Conservation (phyloP, 768 basidiomycete species). For the Wakefieldia striispora region DNA sequence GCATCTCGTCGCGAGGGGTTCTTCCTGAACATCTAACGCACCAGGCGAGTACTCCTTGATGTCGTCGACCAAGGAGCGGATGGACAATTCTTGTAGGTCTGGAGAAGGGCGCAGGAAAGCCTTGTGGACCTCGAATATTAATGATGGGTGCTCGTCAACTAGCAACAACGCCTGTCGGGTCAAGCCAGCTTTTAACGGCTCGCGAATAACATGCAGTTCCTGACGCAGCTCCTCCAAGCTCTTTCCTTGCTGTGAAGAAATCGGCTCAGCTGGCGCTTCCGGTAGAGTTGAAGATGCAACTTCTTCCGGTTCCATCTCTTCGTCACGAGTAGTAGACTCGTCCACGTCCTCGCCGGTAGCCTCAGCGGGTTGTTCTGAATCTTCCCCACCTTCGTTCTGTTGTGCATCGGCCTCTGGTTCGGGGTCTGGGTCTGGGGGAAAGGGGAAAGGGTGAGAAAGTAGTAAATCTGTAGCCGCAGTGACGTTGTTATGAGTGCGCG, state of each 20-base stretch:
- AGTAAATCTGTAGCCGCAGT: constrained; percentile 86
- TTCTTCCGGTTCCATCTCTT: constrained; percentile 28
- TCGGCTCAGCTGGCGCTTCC: constrained; percentile 14
- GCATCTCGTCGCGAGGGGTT: constrained; percentile 76
- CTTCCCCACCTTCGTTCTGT: constrained; percentile 11
- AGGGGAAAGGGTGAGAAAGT: constrained; percentile 75
- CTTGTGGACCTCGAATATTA: constrained; percentile 85
- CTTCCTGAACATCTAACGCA: constrained; percentile 69
- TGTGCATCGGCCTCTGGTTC: constrained; percentile 29
- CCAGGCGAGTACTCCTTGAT: constrained; percentile 64
- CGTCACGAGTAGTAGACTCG: constrained; percentile 23
- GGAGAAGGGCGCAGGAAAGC: constrained; percentile 71
- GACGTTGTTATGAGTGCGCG: constrained; percentile 85
- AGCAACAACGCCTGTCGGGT: constrained; percentile 70
- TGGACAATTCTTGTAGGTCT: constrained; percentile 59
- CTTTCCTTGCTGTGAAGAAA: constrained; percentile 34
- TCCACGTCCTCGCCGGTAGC: constrained; percentile 27
- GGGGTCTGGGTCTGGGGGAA: constrained; percentile 73
- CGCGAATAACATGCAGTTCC: constrained; percentile 64
- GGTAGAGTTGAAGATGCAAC: constrained; percentile 9
- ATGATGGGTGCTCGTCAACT: constrained; percentile 81
- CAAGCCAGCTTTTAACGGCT: constrained; percentile 62
- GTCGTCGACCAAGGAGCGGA: constrained; percentile 74
- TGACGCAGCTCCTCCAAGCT: constrained; percentile 61
- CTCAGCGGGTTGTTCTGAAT: constrained; percentile 28